phyloP scores from a whole-genome alignment of 2,329 filamentous ascomycete species.

The Pseudocercospora crystallina region DNA sequence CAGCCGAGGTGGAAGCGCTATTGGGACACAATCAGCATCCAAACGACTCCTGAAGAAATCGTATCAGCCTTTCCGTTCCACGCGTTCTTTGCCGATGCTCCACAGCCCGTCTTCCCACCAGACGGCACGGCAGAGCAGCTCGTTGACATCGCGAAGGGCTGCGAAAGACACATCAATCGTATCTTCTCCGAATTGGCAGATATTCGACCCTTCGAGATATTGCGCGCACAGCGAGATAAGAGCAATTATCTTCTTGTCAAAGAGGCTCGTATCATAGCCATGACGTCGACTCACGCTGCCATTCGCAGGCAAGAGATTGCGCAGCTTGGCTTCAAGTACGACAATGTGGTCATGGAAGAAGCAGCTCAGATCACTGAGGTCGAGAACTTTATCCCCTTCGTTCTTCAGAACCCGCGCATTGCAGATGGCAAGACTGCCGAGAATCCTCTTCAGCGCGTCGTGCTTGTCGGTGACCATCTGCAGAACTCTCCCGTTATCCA shows the following conservation, averaged over 20 bases:
- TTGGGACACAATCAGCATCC: conserved; percentile 62
- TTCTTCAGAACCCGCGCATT: conserved; percentile 68
- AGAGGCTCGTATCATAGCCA: conserved; percentile 95
- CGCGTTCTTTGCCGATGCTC: conserved; percentile 80
- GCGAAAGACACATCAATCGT: conserved; percentile 82
- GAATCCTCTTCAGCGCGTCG: conserved; percentile 77
- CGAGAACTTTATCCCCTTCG: conserved; percentile 91
- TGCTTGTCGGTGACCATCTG: conserved; percentile 91
- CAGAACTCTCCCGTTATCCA: conserved; percentile 97
- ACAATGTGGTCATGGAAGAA: conserved; percentile 98
- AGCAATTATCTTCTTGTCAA: conserved; percentile 93
- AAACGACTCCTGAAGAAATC: conserved; percentile 56
- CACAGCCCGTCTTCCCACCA: conserved; percentile 77
- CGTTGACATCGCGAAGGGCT: conserved; percentile 77
- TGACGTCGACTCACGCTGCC: conserved; percentile 97
- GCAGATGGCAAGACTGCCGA: conserved; percentile 49
- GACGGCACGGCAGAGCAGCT: conserved; percentile 64
- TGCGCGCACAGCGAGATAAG: conserved; percentile 85
- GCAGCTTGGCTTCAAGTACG: conserved; percentile 89
- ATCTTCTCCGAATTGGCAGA: conserved; percentile 92
- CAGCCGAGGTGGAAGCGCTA: conserved; percentile 87
- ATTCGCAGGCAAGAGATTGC: conserved; percentile 92
- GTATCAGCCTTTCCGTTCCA: conserved; percentile 82
- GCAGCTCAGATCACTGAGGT: conserved; percentile 97
- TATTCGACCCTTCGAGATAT: conserved; percentile 90